These are phyloP conservation scores for Crithidia thermophila DNA, from an alignment of 208 protist species.

Conservation along the genomic window DNA sequence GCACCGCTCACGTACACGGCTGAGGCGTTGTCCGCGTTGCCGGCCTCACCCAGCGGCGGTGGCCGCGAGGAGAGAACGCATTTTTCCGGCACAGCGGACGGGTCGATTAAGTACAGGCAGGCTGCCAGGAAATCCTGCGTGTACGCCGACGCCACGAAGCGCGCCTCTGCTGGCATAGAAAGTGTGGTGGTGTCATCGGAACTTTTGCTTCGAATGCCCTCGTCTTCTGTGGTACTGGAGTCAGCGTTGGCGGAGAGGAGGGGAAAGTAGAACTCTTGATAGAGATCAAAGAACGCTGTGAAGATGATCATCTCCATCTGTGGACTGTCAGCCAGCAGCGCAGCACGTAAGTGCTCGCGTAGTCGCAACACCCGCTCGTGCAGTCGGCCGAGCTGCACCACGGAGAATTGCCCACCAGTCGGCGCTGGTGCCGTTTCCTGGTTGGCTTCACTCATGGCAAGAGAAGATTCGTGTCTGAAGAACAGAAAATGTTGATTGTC, in stretches of 20 bases:
- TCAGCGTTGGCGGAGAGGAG: neutral
- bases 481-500: too few relatives aligned
- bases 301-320: constrained; percentile 58
- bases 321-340: constrained; percentile 54
- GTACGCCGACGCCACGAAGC: constrained; percentile 39
- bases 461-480: too few relatives aligned
- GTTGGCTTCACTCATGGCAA: too few relatives aligned
- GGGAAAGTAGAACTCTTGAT: constrained; percentile 17
- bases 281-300: constrained; percentile 21
- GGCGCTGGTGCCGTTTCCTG: too few relatives aligned
- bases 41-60: constrained; percentile 1
- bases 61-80: neutral
- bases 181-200: too few relatives aligned
- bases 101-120: constrained; percentile 39
- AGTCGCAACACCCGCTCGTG: constrained; percentile 41
- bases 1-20: constrained; percentile 57
- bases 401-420: constrained; percentile 11
- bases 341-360: constrained; percentile 40
- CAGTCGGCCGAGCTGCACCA: constrained; percentile 34
- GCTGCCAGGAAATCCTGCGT: constrained; percentile 65
- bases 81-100: neutral
- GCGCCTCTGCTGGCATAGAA: constrained; percentile 1
- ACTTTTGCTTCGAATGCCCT: too few relatives aligned
- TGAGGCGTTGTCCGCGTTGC: constrained; percentile 31
- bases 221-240: too few relatives aligned